These are phyloP conservation scores for Fraxinus baroniana DNA, from an alignment of 305 asterid genomes.

Conservation along the genomic window DNA sequence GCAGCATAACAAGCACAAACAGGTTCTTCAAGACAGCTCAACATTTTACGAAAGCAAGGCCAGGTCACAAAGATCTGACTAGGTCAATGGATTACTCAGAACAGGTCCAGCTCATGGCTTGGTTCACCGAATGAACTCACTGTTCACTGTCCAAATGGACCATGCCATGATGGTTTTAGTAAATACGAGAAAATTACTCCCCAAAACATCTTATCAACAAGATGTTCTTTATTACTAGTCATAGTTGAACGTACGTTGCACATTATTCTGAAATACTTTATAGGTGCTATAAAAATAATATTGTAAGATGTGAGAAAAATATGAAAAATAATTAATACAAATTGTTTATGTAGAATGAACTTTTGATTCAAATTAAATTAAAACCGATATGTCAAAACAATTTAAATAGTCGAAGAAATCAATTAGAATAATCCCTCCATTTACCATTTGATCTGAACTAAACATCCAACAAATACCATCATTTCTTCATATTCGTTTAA, in stretches of 20 bases:
- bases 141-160: neutral
- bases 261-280: neutral
- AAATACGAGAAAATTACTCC: neutral
- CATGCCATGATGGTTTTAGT: neutral
- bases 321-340: neutral
- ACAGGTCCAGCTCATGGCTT: neutral
- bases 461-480: neutral
- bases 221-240: neutral
- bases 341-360: neutral
- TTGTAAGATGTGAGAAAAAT: neutral
- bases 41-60: neutral
- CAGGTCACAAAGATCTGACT: neutral
- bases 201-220: neutral
- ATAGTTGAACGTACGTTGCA: neutral
- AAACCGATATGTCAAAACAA: neutral
- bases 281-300: neutral
- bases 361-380: neutral
- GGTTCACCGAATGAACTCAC: neutral
- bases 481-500: neutral
- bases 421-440: neutral
- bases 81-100: neutral
- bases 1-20: neutral
- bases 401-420: neutral
- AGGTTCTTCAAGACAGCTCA: neutral
- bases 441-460: neutral